A percentile compares a stretch with the other conserved stretches of the same genome.
Conservation (phyloP, 306 rosid species). For the Quercus aquifolioides region DNA sequence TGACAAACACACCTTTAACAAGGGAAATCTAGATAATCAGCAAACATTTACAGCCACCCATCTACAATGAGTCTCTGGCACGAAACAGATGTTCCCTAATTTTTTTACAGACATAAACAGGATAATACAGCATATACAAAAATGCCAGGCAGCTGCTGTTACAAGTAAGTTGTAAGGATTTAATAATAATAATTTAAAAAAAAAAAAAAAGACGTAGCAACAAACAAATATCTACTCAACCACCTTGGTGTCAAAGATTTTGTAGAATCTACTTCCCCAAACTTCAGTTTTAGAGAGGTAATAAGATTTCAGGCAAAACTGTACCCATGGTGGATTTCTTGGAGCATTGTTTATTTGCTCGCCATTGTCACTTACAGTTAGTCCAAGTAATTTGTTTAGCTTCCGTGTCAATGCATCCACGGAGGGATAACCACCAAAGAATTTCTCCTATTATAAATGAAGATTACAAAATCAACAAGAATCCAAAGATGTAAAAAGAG, state of each 20-base stretch:
- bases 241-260: slow-evolving; percentile 49
- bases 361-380: slow-evolving; percentile 3
- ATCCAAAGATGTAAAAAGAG: neutral
- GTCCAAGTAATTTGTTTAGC: slow-evolving; percentile 50
- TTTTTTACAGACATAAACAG: neutral
- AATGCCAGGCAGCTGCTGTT: neutral
- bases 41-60: neutral
- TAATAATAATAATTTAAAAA: no score
- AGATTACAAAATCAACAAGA: neutral
- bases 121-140: neutral
- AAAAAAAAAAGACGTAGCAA: neutral
- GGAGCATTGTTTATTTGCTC: neutral
- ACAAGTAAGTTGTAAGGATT: neutral
- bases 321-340: slow-evolving; percentile 80
- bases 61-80: neutral
- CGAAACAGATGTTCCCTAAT: neutral
- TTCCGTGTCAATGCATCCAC: slow-evolving; percentile 26
- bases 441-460: slow-evolving; percentile 36
- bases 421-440: slow-evolving; percentile 48
- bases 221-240: neutral
- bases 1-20: neutral
- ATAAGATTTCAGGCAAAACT: slow-evolving; percentile 49
- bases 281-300: slow-evolving; percentile 15
- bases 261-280: slow-evolving; percentile 33
- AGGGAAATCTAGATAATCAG: neutral